Percentiles rank a stretch among this genome's conserved stretches.
Evolutionary conservation across 257 asterid species (phyloP).

Genomic region (Rehmannia glutinosa): DNA sequence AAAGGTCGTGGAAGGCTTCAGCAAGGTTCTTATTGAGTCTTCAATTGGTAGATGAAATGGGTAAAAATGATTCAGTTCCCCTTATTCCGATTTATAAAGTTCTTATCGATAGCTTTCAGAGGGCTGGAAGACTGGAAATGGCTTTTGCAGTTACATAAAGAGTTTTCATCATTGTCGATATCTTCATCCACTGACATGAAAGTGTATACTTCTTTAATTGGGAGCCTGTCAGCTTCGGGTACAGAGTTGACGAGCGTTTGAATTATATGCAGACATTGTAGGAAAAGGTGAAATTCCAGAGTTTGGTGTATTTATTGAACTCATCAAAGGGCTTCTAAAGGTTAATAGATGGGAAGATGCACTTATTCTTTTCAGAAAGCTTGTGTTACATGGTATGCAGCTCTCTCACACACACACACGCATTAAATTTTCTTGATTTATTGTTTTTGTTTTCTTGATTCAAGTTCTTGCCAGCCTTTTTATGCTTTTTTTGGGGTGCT

Average conservation of each 20-base stretch:
- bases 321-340: constrained; percentile 64
- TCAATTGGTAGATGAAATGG: constrained; percentile 60
- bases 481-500: not conserved
- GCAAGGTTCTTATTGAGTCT: constrained; percentile 64
- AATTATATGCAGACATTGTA: constrained; percentile 49
- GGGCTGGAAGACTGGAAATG: constrained; percentile 70
- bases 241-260: constrained; percentile 68
- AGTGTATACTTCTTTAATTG: constrained; percentile 54
- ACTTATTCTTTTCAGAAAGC: constrained; percentile 63
- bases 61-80: constrained; percentile 40
- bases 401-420: not conserved
- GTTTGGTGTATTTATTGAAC: constrained; percentile 45
- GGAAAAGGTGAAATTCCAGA: constrained; percentile 63
- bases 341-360: constrained; percentile 72
- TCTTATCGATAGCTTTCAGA: constrained; percentile 69
- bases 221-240: constrained; percentile 43
- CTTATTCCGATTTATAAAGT: constrained; percentile 61
- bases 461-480: not conserved
- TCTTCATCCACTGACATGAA: constrained; percentile 32
- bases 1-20: constrained; percentile 80
- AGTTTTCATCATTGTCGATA: constrained; percentile 34
- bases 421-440: not conserved
- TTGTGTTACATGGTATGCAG: constrained; percentile 59
- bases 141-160: constrained; percentile 73
- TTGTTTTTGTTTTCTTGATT: not conserved